These are phyloP conservation scores for Astrocystis sublimbata DNA, from an alignment of 495 filamentous ascomycete species.

Conservation along the genomic window DNA sequence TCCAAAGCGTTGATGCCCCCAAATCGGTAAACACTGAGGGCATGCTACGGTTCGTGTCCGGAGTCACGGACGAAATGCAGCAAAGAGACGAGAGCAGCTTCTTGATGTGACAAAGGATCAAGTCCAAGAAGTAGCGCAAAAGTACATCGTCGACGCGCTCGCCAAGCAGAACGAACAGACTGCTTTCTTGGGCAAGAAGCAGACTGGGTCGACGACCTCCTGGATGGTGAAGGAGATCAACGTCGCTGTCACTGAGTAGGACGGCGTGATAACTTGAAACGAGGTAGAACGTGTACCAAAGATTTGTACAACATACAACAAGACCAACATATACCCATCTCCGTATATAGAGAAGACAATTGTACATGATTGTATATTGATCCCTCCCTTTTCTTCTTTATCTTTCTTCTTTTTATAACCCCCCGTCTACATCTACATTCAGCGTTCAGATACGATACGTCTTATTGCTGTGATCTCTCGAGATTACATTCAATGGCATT, in stretches of 20 bases:
- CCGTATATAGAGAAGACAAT: conserved; percentile 26
- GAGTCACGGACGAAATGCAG: conserved; percentile 85
- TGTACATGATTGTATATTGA: conserved; percentile 2
- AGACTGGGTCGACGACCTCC: conserved; percentile 66
- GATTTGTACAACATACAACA: conserved; percentile 42
- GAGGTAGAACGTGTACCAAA: conserved; percentile 25
- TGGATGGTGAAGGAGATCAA: conserved; percentile 57
- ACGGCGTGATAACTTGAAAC: conserved; percentile 5
- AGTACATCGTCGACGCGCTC: conserved; percentile 74
- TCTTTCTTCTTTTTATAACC: background rate
- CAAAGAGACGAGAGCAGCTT: conserved; percentile 81
- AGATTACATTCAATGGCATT: conserved; percentile 38
- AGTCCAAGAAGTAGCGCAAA: conserved; percentile 77
- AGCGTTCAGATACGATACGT: conserved; percentile 57
- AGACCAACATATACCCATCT: conserved; percentile 46
- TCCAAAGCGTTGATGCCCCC: conserved; percentile 94
- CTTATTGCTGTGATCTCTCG: conserved; percentile 39
- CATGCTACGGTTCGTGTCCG: conserved; percentile 78
- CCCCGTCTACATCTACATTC: background rate
- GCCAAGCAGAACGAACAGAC: conserved; percentile 52
- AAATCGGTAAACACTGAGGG: conserved; percentile 85
- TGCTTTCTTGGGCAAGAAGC: conserved; percentile 82
- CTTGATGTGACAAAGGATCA: conserved; percentile 83
- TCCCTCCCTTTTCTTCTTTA: background rate
- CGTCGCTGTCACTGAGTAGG: conserved; percentile 41